phyloP scores from a whole-genome alignment of 306 rosid genomes.

The Vigna radiata region DNA sequence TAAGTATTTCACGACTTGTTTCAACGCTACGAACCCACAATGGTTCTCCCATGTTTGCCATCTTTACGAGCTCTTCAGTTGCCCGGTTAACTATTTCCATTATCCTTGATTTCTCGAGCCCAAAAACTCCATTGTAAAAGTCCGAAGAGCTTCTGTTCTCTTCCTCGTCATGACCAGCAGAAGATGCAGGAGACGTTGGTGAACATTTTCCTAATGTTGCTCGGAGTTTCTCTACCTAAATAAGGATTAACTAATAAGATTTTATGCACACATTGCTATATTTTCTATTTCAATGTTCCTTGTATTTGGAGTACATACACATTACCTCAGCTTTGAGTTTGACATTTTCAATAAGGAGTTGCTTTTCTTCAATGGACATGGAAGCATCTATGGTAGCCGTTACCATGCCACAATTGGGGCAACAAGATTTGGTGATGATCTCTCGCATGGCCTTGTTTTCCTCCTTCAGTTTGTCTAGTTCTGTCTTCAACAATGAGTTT shows the following conservation, averaged over 20 bases:
- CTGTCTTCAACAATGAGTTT: constrained; percentile 79
- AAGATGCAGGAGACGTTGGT: constrained; percentile 67
- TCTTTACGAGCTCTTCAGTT: constrained; percentile 75
- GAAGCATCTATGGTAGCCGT: constrained; percentile 60
- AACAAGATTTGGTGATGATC: constrained; percentile 72
- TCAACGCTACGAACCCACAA: constrained; percentile 92
- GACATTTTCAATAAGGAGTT: constrained; percentile 85
- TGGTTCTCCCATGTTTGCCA: constrained; percentile 79
- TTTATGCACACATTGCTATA: neutral
- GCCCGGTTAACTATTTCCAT: constrained; percentile 81
- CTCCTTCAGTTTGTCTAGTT: constrained; percentile 81
- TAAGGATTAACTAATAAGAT: neutral
- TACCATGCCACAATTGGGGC: constrained; percentile 86
- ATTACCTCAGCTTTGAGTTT: constrained; percentile 95
- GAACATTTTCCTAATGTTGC: constrained; percentile 63
- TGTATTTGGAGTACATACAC: neutral
- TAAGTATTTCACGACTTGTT: constrained; percentile 84
- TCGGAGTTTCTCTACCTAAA: constrained; percentile 75
- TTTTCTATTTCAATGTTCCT: neutral
- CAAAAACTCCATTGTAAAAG: constrained; percentile 84
- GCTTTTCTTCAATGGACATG: constrained; percentile 79
- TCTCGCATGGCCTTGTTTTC: constrained; percentile 80
- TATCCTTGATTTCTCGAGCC: constrained; percentile 81
- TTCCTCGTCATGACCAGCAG: constrained; percentile 63
- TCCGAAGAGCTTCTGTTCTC: constrained; percentile 79